phyloP scores from a whole-genome alignment of 176 grass and related monocot species.

The Zea luxurians region DNA sequence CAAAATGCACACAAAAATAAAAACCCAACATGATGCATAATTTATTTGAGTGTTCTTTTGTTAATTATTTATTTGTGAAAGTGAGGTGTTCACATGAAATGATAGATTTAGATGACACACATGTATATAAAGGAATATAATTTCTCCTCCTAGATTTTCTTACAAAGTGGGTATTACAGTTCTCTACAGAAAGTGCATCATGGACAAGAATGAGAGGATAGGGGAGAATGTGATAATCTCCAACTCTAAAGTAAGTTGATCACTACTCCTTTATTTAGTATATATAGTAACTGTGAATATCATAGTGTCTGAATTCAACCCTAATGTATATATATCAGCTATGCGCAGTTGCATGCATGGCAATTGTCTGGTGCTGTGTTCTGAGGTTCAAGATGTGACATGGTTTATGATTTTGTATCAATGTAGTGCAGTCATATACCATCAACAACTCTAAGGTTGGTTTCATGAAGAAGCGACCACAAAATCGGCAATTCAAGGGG shows the following conservation, averaged over 20 bases:
- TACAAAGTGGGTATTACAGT: no score
- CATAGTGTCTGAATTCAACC: conserved; percentile 21
- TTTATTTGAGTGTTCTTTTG: no score
- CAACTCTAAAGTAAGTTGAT: conserved; percentile 64
- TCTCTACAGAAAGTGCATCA: conserved; percentile 74
- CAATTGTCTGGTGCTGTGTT: neutral
- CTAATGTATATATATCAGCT: conserved; percentile 70
- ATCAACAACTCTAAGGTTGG: conserved; percentile 96
- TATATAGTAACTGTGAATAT: neutral
- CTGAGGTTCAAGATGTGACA: conserved; percentile 25
- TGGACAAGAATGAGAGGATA: conserved; percentile 90
- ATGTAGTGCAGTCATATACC: conserved; percentile 74
- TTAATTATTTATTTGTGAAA: no score
- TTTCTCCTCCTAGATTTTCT: no score
- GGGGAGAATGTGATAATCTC: conserved; percentile 74
- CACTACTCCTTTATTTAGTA: conserved; percentile 3
- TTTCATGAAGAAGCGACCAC: conserved; percentile 93
- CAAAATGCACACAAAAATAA: no score
- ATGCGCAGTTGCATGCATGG: conserved; percentile 16
- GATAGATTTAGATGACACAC: no score
- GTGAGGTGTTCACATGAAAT: no score
- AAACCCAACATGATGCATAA: no score
- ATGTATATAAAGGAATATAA: no score
- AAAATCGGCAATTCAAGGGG: conserved; percentile 92
- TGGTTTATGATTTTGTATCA: conserved; percentile 32